Evolutionary conservation across 139 green algal genomes (phyloP), one percentile per base, ranked within the genome.

Genomic region (Tetraselmis striata): DNA sequence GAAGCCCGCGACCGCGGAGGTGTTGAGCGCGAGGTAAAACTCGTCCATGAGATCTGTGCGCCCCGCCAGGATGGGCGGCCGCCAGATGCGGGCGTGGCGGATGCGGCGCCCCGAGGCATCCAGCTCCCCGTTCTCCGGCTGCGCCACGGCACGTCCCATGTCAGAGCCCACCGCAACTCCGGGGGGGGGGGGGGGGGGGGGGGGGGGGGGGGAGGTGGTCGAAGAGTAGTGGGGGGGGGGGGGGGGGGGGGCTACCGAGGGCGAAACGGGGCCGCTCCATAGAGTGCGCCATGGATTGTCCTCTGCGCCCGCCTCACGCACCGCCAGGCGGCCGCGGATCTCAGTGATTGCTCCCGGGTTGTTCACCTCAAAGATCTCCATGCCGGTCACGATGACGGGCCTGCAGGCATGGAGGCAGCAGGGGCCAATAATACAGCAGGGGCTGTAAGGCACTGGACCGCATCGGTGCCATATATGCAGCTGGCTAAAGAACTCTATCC

Each of bases 11-110:
- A 81, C 81, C n/a, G 27, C 29, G 30, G 81, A 58, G 22, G 81
- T 84, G 81, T 84, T 31, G 27, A 84, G 81, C 25, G 25, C 29
- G 22, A 84, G 25, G 27, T 59, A 59, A 31, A 81, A 84, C 81
- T 59, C 23, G 28, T 59, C 27, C 29, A 82, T 29, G 22, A 26
- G 79, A 2, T 59, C 22, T 25, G 76, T 29, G 23, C 79, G 79
- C 2, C 5, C 23, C 79, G 75, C 67, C n/a, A n/a, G 2, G 30
- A 81, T 28, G 29, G n/a, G 23, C 23, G 31, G 31, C 22, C 30
- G 26, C 75, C 29, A 77, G 32, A 81, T 29, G 11, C 77, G 81
- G 23, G 81, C 81, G 28, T 18, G 32, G 22, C n/a, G 29, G 29
- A 75, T 77, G 23, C 45, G 27, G n/a, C 28, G 23, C 18, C 26